Conservation (phyloP, 2,329 filamentous ascomycete genomes). For the Trichophyton benhamiae region DNA sequence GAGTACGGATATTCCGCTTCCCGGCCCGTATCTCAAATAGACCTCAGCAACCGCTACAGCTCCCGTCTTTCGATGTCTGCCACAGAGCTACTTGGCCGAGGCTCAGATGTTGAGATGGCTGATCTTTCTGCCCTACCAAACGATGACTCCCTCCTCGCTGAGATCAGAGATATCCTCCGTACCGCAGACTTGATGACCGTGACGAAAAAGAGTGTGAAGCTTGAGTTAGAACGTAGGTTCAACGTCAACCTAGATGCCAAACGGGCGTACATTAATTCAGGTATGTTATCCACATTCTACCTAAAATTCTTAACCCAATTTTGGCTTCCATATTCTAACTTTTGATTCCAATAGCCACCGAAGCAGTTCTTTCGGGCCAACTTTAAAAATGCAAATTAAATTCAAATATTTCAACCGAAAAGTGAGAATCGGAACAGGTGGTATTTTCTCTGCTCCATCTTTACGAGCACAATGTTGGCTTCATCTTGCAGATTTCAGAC, state of each 20-base stretch:
- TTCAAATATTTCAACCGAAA: not conserved
- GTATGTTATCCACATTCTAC: slow-evolving; percentile 43
- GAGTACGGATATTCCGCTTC: slow-evolving; percentile 61
- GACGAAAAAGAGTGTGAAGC: slow-evolving; percentile 96
- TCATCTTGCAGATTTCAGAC: not conserved
- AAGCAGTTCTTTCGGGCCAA: slow-evolving; percentile 66
- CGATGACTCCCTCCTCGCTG: slow-evolving; percentile 79
- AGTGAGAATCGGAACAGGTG: not conserved
- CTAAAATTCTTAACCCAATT: not conserved
- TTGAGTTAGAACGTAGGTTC: slow-evolving; percentile 82
- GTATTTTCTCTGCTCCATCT: not conserved
- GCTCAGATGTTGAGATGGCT: slow-evolving; percentile 57
- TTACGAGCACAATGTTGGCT: not conserved
- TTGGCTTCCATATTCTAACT: not conserved
- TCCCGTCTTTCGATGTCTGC: slow-evolving; percentile 71
- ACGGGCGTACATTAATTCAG: slow-evolving; percentile 86
- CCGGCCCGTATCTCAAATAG: slow-evolving; percentile 48
- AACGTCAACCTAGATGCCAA: slow-evolving; percentile 74
- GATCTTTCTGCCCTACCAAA: slow-evolving; percentile 65
- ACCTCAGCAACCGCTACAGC: slow-evolving; percentile 40
- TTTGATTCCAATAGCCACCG: slow-evolving; percentile 44
- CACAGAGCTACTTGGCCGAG: slow-evolving; percentile 45
- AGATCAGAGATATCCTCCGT: slow-evolving; percentile 86
- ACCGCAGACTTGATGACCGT: slow-evolving; percentile 94
- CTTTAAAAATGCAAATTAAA: slow-evolving; percentile 34